These are phyloP conservation scores for Trametopsis cervina DNA, from an alignment of 768 basidiomycete genomes.

Conservation along the genomic window DNA sequence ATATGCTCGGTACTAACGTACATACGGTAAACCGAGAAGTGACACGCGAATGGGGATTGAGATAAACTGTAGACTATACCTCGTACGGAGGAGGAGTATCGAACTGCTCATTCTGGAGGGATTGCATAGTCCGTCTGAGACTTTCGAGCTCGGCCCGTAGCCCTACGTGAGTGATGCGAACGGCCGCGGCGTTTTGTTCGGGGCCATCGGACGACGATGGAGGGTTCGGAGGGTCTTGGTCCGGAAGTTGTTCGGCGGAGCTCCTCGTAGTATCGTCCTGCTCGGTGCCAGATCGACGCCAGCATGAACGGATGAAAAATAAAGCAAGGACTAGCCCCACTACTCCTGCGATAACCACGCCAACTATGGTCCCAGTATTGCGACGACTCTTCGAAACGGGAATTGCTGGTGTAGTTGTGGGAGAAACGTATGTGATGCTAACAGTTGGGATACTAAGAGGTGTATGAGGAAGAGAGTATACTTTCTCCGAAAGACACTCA, in stretches of 20 bases:
- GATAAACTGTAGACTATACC: too few relatives aligned
- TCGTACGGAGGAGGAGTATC: constrained; percentile 22
- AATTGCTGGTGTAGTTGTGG: background rate
- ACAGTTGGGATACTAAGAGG: constrained; percentile 2
- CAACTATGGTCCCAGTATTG: constrained; percentile 10
- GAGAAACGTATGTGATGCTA: background rate
- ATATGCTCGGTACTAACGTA: too few relatives aligned
- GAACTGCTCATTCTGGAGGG: constrained; percentile 17
- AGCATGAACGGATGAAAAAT: constrained; percentile 5
- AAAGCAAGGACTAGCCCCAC: constrained; percentile 4
- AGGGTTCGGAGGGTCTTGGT: background rate
- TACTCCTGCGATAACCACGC: constrained; percentile 11
- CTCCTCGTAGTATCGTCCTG: background rate
- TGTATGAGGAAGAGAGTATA: background rate
- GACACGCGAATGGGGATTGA: too few relatives aligned
- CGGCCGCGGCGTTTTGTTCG: background rate
- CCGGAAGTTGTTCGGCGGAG: background rate
- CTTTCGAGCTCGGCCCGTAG: constrained; percentile 26
- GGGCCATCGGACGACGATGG: background rate
- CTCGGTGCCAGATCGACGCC: background rate
- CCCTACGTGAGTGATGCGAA: constrained; percentile 17
- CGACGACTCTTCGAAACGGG: too few relatives aligned
- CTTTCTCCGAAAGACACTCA: constrained; percentile 4
- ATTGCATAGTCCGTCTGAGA: constrained; percentile 10
- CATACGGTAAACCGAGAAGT: too few relatives aligned